Base-by-base conservation (phyloP, 2,329 filamentous ascomycete species). In the Diaporthe sp. region DNA sequence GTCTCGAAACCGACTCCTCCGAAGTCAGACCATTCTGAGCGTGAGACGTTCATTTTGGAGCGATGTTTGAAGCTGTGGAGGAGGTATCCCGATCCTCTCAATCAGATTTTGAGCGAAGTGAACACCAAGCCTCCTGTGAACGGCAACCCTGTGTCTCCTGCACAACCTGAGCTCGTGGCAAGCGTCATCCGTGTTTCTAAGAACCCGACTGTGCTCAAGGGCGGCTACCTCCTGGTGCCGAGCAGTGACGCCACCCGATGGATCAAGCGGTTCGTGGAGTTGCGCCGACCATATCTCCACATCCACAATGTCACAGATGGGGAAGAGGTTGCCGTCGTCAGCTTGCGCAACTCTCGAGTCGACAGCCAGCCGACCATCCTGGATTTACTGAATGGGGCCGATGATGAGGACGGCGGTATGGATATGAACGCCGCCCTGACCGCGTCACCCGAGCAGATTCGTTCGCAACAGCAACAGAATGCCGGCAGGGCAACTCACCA, bases 241-340 rank as follows among this genome's bases (percentile, higher is more conserved):
- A 95, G 95, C 80, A 92, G 92, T 72, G 93, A 94, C 71, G 94
- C 92, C 47, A 94, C 92, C 30, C 91, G 93, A 76, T 99, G 97
- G 97, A 90, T 97, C 38, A 95, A 96, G 79, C 92, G 96, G 55
- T 98, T 97, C 81, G 95, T 98, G 67, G 97, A 99, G 84, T 89
- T 99, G 38, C 91, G 97, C 42, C 90, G 94, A 70, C 97, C 97
- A 0, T 99, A 98, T 82, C 88, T 99, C 71, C 95, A 98, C 83
- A 91, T 99, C 47, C 95, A 98, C 84, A 94, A 91, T 33, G 92
- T 93, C 0, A 91, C 92, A 0, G 94, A 97, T 54, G 96, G 96
- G 25, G 97, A 98, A 78, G 96, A 98, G 83, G 89, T 98, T 60
- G 95, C 93, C 71, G 92, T 97, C 13, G 94, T 98, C 79, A 97